Base-by-base conservation (phyloP, 257 asterid genomes). In the Cynanchum wilfordii region DNA sequence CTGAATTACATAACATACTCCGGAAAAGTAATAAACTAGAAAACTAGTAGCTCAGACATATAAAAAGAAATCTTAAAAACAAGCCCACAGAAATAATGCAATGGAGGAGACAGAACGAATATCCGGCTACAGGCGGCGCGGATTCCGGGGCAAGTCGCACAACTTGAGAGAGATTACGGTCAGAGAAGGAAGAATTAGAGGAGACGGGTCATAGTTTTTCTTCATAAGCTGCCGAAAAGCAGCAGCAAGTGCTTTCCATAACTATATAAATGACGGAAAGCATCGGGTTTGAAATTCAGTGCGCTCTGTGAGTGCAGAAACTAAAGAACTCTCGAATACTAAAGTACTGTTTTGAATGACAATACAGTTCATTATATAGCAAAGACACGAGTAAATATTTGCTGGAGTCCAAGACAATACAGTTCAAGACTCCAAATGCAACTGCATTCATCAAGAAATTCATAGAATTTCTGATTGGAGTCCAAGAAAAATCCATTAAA, bases 91-190 rank as follows among this genome's bases (percentile, higher is more conserved):
- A 75, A 55, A 49, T 40, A 27, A 20, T 47, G 70, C 62, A 66
- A 56, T 20, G 54, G 54, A 77, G 60, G 70, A 76, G 76, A 64
- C 63, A 47, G 70, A 60, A 20, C 68, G 73, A 44, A 76, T 59
- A 76, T 76, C 68, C 30, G 69, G 75, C 74, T 52, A 70, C 78
- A 79, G 67, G 77, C 80, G 82, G 68, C 76, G 71, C 76, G 71
- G 57, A 75, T 64, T 75, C 52, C 79, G 73, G 73, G 70, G 86
- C 76, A 84, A 82, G 85, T 69, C 72, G 85, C 71, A 54, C 81
- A 79, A 73, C 77, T 84, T 74, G 80, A 69, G 65, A 67, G 65
- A 60, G 60, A 52, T 30, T 24, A 17, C 55, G 16, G n/a, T 50
- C n/a, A 50, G 20, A 50, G 55, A 50, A 16, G 20, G 55, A 50